These are phyloP conservation scores for Lentinula boryana DNA, from an alignment of 768 basidiomycete genomes.

Conservation along the genomic window DNA sequence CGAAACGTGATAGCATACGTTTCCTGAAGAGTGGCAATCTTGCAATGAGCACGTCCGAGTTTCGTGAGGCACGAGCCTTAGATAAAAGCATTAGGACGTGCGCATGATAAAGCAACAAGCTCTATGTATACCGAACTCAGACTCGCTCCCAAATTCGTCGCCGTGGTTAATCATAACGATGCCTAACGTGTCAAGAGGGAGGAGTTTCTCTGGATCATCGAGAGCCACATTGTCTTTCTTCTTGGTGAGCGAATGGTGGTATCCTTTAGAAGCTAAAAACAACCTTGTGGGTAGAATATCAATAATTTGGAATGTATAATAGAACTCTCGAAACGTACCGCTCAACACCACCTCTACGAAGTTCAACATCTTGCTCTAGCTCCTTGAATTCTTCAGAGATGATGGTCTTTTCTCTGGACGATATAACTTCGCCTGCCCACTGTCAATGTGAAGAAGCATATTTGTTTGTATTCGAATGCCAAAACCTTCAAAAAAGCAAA, in stretches of 20 bases:
- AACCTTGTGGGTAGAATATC: constrained; percentile 38
- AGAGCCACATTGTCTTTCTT: constrained; percentile 63
- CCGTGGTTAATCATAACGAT: constrained; percentile 85
- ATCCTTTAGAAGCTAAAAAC: constrained; percentile 64
- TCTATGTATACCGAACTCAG: constrained; percentile 51
- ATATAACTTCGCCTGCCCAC: constrained; percentile 91
- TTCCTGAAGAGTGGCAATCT: constrained; percentile 81
- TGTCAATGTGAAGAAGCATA: constrained; percentile 25
- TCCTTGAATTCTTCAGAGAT: constrained; percentile 76
- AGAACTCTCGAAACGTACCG: constrained; percentile 41
- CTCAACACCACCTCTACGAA: constrained; percentile 66
- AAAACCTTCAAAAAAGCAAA: neutral
- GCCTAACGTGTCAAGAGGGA: constrained; percentile 75
- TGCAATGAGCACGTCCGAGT: constrained; percentile 80
- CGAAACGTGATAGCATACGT: constrained; percentile 66
- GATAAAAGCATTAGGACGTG: neutral
- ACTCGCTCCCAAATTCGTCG: constrained; percentile 74
- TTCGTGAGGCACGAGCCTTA: constrained; percentile 68
- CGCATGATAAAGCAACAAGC: neutral
- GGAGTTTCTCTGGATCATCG: constrained; percentile 62
- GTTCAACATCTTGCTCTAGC: constrained; percentile 79
- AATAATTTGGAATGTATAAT: neutral
- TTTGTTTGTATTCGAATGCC: constrained; percentile 2
- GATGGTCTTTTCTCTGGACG: constrained; percentile 73
- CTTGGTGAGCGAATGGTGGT: constrained; percentile 67